Percentiles rank a stretch among this genome's conserved stretches.
These are phyloP conservation scores for Selaginella moellendorffii DNA, from an alignment of 75 land plant genomes.

Conservation along the genomic window DNA sequence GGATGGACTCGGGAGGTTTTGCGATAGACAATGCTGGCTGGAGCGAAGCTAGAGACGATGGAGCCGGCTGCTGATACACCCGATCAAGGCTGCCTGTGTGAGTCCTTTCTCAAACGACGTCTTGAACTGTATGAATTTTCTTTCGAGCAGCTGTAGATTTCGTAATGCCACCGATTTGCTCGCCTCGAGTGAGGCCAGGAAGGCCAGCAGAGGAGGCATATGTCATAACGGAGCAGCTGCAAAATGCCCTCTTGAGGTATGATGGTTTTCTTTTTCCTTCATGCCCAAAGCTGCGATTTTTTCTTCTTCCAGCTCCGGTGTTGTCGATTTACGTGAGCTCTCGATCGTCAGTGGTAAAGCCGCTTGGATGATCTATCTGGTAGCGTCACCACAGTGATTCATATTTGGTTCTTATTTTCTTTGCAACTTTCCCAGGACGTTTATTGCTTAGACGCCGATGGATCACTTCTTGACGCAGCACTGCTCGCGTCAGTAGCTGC, in stretches of 20 bases:
- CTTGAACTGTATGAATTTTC: not conserved
- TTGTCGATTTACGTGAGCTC: constrained; percentile 60
- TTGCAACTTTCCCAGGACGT: constrained; percentile 44
- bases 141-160: constrained; percentile 50
- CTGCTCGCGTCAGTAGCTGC: constrained; percentile 74
- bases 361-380: constrained; percentile 97
- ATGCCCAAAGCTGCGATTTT: not conserved
- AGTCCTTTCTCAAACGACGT: constrained; percentile 6
- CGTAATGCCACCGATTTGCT: constrained; percentile 92
- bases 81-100: constrained; percentile 69
- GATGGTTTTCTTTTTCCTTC: not conserved
- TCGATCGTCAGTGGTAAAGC: constrained; percentile 67
- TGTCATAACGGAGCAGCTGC: constrained; percentile 70
- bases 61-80: constrained; percentile 49
- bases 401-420: not conserved
- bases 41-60: constrained; percentile 81
- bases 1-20: too few relatives aligned
- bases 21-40: constrained; percentile 78
- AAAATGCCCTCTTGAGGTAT: constrained; percentile 58
- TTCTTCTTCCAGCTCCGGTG: constrained; percentile 47
- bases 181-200: constrained; percentile 77
- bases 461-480: constrained; percentile 87
- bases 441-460: constrained; percentile 92
- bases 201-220: constrained; percentile 67
- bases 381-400: constrained; percentile 12